A percentile compares a stretch with the other conserved stretches of the same genome.
Conservation (phyloP, 164 flowering plant species). For the Stephania yunnanensis region DNA sequence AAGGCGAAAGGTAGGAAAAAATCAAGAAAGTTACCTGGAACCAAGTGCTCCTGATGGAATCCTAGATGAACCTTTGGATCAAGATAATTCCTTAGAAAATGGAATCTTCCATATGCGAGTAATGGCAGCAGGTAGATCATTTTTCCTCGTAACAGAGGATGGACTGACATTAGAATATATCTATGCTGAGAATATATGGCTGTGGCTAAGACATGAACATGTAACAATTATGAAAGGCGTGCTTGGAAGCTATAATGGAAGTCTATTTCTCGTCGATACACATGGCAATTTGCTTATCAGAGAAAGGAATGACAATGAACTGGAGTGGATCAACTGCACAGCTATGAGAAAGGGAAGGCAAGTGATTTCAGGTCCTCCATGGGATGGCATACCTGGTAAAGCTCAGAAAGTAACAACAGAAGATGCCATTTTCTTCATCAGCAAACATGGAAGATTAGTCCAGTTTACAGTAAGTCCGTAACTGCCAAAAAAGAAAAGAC, state of each 20-base stretch:
- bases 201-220: slow-evolving; percentile 76
- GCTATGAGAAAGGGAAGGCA: slow-evolving; percentile 61
- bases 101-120: slow-evolving; percentile 48
- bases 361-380: slow-evolving; percentile 66
- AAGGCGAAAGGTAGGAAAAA: slow-evolving; percentile 37
- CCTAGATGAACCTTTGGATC: slow-evolving; percentile 17
- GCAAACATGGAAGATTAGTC: slow-evolving; percentile 60
- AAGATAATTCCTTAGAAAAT: slow-evolving; percentile 24
- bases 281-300: slow-evolving; percentile 57
- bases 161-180: slow-evolving; percentile 62
- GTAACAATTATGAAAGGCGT: slow-evolving; percentile 53
- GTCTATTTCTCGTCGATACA: slow-evolving; percentile 58
- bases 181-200: slow-evolving; percentile 51
- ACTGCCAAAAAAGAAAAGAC: background rate
- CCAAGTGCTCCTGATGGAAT: slow-evolving; percentile 22
- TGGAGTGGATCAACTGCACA: slow-evolving; percentile 76
- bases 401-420: slow-evolving; percentile 34
- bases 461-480: slow-evolving; percentile 60
- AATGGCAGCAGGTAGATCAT: slow-evolving; percentile 59
- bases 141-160: slow-evolving; percentile 50
- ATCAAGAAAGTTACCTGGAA: slow-evolving; percentile 40
- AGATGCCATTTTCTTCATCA: slow-evolving; percentile 68
- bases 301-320: slow-evolving; percentile 50
- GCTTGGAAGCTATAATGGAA: slow-evolving; percentile 71
- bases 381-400: slow-evolving; percentile 57